phyloP scores from a whole-genome alignment of 1,139 yeast species.

The Starmera stellimalicola region DNA sequence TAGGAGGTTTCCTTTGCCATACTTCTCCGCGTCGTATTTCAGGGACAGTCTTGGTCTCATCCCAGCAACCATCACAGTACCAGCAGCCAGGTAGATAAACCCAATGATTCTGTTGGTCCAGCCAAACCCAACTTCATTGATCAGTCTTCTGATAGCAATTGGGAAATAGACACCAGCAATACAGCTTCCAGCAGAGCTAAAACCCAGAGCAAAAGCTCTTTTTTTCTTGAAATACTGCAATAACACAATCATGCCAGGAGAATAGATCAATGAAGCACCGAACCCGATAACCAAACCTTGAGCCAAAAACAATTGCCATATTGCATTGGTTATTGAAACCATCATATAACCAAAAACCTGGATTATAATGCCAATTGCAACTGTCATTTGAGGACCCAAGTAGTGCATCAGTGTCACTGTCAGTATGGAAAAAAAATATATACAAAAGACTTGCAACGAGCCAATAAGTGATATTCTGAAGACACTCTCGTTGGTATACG shows the following conservation, averaged over 20 bases:
- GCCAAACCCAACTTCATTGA: slow-evolving; percentile 34
- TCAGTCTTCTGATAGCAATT: slow-evolving; percentile 27
- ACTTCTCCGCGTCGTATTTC: slow-evolving; percentile 10
- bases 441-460: slow-evolving; percentile 21
- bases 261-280: slow-evolving; percentile 37
- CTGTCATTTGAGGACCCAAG: slow-evolving; percentile 30
- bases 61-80: slow-evolving; percentile 24
- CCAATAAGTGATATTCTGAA: slow-evolving; percentile 21
- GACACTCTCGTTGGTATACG: slow-evolving; percentile 16
- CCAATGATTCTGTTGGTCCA: slow-evolving; percentile 44
- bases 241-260: slow-evolving; percentile 32
- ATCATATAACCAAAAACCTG: slow-evolving; percentile 36
- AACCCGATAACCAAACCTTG: slow-evolving; percentile 44
- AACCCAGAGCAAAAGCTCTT: slow-evolving; percentile 48
- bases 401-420: slow-evolving; percentile 28
- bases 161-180: slow-evolving; percentile 54
- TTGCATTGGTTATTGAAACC: slow-evolving; percentile 28
- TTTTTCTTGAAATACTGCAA: slow-evolving; percentile 47
- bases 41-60: slow-evolving; percentile 21
- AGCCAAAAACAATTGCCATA: slow-evolving; percentile 42
- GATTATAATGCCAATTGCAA: slow-evolving; percentile 33
- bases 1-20: slow-evolving; percentile 13
- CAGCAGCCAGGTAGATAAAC: slow-evolving; percentile 31
- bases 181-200: slow-evolving; percentile 53
- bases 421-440: slow-evolving; percentile 30